Percentiles rank a stretch among this genome's conserved stretches.
phyloP scores from a whole-genome alignment of 2,329 filamentous ascomycete species.

The Chrysoporthe cubensis region DNA sequence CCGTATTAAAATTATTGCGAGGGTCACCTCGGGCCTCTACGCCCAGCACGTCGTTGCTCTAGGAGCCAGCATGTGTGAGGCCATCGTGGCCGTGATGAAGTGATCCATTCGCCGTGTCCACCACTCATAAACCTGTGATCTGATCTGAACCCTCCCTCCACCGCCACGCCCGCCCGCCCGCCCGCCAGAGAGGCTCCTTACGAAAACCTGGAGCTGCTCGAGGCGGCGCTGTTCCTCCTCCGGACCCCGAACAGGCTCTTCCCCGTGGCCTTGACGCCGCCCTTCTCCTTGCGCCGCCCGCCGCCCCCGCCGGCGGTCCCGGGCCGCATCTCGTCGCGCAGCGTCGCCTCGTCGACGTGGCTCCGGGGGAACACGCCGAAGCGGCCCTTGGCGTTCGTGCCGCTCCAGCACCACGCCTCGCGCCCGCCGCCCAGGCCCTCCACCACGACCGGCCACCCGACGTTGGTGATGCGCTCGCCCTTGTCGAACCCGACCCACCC shows the following conservation, averaged over 20 bases:
- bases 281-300: slow-evolving; percentile 17
- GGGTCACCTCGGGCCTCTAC: no score
- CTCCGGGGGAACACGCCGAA: slow-evolving; percentile 40
- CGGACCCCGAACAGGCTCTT: slow-evolving; percentile 21
- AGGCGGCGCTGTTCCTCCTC: slow-evolving; percentile 16
- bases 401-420: slow-evolving; percentile 43
- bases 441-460: slow-evolving; percentile 43
- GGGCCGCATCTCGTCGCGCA: slow-evolving; percentile 18
- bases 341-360: slow-evolving; percentile 18
- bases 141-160: no score
- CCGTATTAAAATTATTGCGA: no score
- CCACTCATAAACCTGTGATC: no score
- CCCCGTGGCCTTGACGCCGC: slow-evolving; percentile 13
- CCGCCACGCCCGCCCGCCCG: no score
- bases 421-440: slow-evolving; percentile 29
- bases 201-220: slow-evolving; percentile 8
- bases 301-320: neutral
- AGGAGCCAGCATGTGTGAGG: no score
- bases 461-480: slow-evolving; percentile 69
- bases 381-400: slow-evolving; percentile 40
- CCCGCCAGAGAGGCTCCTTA: neutral
- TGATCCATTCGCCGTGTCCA: no score
- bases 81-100: no score
- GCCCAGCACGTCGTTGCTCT: no score
- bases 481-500: slow-evolving; percentile 67